phyloP scores from a whole-genome alignment of 2,329 filamentous ascomycete species.

The Ascochyta fabae region DNA sequence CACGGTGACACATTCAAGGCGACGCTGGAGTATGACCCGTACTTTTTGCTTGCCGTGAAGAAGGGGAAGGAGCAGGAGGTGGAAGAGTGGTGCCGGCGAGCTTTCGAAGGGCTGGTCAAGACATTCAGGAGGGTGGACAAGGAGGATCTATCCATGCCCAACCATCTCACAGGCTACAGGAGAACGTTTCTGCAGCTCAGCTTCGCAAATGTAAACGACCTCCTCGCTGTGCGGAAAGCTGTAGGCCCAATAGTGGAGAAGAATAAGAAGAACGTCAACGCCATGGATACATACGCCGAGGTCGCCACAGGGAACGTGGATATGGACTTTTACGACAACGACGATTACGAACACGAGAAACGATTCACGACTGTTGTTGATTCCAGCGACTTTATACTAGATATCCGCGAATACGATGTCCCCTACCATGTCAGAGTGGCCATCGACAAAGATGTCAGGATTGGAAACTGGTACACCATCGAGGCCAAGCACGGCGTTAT shows the following conservation, averaged over 20 bases:
- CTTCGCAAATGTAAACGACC: conserved; percentile 86
- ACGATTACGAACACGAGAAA: conserved; percentile 82
- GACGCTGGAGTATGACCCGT: conserved; percentile 94
- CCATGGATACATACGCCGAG: conserved; percentile 98
- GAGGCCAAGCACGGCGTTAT: conserved; percentile 91
- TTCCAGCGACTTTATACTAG: conserved; percentile 95
- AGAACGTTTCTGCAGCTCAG: conserved; percentile 85
- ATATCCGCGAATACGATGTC: conserved; percentile 99
- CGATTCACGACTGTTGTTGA: conserved; percentile 80
- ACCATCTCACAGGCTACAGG: conserved; percentile 90
- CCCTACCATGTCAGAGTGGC: conserved; percentile 99
- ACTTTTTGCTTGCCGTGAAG: conserved; percentile 91
- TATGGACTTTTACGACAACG: conserved; percentile 89
- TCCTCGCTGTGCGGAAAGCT: conserved; percentile 82
- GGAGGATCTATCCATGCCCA: conserved; percentile 93
- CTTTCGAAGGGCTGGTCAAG: conserved; percentile 82
- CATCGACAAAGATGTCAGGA: conserved; percentile 95
- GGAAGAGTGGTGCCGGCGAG: conserved; percentile 89
- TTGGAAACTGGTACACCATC: conserved; percentile 96
- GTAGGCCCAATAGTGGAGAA: conserved; percentile 92
- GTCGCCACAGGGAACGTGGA: conserved; percentile 82
- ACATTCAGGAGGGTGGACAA: conserved; percentile 79
- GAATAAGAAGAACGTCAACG: conserved; percentile 94
- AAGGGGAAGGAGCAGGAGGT: conserved; percentile 89
- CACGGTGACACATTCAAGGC: conserved; percentile 93